A percentile compares a stretch with the other conserved stretches of the same genome.
phyloP scores from a whole-genome alignment of 306 rosid genomes.

The Vachellia pachyceras region DNA sequence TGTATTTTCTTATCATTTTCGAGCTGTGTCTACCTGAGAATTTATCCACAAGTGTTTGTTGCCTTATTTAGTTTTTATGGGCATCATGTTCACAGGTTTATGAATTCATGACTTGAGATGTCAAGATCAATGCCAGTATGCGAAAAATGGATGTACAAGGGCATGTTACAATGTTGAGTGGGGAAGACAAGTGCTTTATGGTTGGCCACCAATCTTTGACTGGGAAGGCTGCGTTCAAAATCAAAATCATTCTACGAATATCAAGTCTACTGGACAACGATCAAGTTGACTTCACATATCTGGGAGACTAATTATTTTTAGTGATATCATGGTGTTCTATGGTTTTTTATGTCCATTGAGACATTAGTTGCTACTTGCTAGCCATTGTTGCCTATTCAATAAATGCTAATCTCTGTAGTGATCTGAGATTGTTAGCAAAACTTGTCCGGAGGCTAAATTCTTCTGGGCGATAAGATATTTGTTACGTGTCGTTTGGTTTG shows the following conservation, averaged over 20 bases:
- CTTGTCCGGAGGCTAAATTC: background rate
- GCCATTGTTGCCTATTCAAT: conserved; percentile 25
- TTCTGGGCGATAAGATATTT: background rate
- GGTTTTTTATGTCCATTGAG: conserved; percentile 14
- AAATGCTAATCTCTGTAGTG: conserved; percentile 1
- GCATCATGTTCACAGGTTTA: conserved; percentile 11
- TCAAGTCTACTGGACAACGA: conserved; percentile 15
- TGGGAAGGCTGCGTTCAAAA: conserved; percentile 31
- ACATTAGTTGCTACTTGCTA: conserved; percentile 23
- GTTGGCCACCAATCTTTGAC: conserved; percentile 17
- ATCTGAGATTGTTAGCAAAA: background rate
- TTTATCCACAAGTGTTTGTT: background rate
- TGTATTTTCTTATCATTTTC: background rate
- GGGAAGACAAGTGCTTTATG: conserved; percentile 9
- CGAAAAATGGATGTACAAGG: conserved; percentile 29
- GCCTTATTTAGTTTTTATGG: conserved; percentile 31
- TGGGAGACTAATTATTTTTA: conserved; percentile 7
- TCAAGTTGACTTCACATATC: conserved; percentile 10
- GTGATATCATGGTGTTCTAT: conserved; percentile 19
- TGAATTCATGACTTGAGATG: conserved; percentile 26
- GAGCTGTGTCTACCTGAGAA: background rate
- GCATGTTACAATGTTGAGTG: conserved; percentile 17
- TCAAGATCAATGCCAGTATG: background rate
- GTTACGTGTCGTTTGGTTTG: too few relatives aligned
- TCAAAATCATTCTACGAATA: conserved; percentile 22